Evolutionary conservation across 2,329 filamentous ascomycete genomes (phyloP), one percentile per base, ranked within the genome.

Genomic region (Xylariaceae sp.): DNA sequence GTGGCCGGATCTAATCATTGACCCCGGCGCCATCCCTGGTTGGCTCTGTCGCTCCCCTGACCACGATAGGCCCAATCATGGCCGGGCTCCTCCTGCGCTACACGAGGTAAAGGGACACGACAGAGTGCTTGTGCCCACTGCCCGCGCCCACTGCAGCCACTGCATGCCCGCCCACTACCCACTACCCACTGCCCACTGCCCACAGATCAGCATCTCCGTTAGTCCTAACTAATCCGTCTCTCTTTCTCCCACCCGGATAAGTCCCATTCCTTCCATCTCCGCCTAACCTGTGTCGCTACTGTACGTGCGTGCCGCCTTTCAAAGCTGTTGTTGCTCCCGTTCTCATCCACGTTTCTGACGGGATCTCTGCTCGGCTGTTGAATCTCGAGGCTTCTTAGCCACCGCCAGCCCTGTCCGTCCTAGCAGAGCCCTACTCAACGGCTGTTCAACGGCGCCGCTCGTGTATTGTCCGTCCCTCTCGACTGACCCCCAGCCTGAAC

Each of bases 1-100:
- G 50, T 57, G 59, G 53, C 57, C 47, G 51, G 59, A 59, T 52
- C 47, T 58, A 57, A 56, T 61, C 55, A 56, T 43, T 57, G 48
- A 55, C 53, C 49, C 52, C 42, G 58, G 47, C 47, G 26, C 42
- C 42, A 46, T 46, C 52, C 48, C 47, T 48, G 32, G 47, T 55
- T 51, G 51, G 54, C 49, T 29, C 46, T 54, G 37, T 36, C 49
- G 50, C 47, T 40, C 55, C 57, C 58, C 53, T 58, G 53, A 46
- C 50, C 19, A 37, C 47, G n/a, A 39, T 22, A 6, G 30, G 39
- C 39, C 58, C 58, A 61, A 59, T 56, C 30, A 54, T 5, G 41
- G 21, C n/a, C 21, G 16, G 7, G 29, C 21, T 18, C 34, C 18
- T 51, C 29, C 41, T 34, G 49, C 48, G 53, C 56, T 41, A 46